These are phyloP conservation scores for Trichophyton benhamiae DNA, from an alignment of 2,329 filamentous ascomycete genomes.

Conservation along the genomic window DNA sequence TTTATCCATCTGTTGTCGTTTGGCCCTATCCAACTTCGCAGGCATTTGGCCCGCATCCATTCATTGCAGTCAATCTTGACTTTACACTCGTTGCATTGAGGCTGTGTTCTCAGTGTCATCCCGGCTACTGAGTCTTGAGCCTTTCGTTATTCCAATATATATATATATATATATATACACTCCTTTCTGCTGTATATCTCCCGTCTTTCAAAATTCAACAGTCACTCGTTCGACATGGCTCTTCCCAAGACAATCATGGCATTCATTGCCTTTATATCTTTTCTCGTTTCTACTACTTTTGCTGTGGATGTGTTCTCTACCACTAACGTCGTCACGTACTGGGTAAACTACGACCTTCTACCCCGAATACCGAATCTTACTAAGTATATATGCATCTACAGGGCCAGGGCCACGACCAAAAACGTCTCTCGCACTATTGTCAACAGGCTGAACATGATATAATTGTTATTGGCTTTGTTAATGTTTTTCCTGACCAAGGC, in stretches of 20 bases:
- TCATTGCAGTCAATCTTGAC: constrained; percentile 32
- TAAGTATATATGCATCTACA: constrained; percentile 15
- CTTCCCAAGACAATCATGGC: constrained; percentile 24
- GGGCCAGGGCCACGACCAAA: constrained; percentile 43
- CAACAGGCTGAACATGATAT: constrained; percentile 41
- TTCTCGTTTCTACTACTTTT: constrained; percentile 21
- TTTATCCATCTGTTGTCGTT: not conserved
- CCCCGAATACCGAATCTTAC: not conserved
- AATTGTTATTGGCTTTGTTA: constrained; percentile 45
- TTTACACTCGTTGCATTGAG: not conserved
- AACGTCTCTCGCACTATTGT: constrained; percentile 40
- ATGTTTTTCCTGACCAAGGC: constrained; percentile 39
- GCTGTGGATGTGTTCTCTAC: constrained; percentile 32
- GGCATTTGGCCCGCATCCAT: constrained; percentile 42
- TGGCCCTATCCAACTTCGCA: not conserved
- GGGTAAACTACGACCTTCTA: constrained; percentile 24
- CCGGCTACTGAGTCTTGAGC: constrained; percentile 28
- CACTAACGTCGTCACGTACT: constrained; percentile 43
- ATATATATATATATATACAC: not conserved
- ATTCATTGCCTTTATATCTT: constrained; percentile 23
- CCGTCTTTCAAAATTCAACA: constrained; percentile 19
- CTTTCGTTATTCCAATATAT: not conserved
- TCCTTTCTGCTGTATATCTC: constrained; percentile 6
- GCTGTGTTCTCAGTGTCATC: constrained; percentile 12
- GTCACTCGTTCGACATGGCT: constrained; percentile 20